Base-by-base conservation (phyloP, 192 early-diverging fungal genomes). In the Helicostylum pulchrum region DNA sequence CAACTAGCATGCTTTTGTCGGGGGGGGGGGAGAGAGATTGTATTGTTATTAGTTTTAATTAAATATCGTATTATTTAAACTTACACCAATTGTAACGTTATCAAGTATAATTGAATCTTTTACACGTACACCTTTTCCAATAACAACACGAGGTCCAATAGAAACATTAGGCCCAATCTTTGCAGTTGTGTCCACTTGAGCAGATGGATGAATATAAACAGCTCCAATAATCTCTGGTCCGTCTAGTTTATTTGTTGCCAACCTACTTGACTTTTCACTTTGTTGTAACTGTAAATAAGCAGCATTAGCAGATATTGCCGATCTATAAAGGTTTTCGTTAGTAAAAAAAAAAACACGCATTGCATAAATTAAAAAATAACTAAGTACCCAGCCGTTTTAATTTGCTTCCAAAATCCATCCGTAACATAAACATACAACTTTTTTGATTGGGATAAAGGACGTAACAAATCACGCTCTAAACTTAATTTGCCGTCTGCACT, bases 111-210 rank as follows among this genome's bases (percentile, higher is more conserved):
- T 94, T 36, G 95, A 78, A 80, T 97, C 90, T 71, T 90, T 87
- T 64, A 99, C 85, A 66, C 97, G 93, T 11, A 92, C 93, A 51
- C 97, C 97, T 57, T 92, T 90, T 58, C 92, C 94, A 49, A 99
- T 83, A 30, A 85, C 73, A 4, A 83, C 93, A 62, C 94, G 93
- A 20, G 94, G 91, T 23, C 94, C 94, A 65, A 99, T 91, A 19
- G 90, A 91, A 19, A 95, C 95, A 75, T 99, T 97, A 57, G 97
- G 97, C 20, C 97, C 97, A 64, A 99, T 86, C 78, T 88, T 93
- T 21, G 95, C 93, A 26, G 87, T 88, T 34, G 95, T 92, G 80
- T 99, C 91, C 39, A 99, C 73, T 55, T 90, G 82, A 19, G 95
- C 95, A n/a, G 90, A 90, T 7, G 94, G 94, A 73, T 99, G 95